Conservation (phyloP, 2,329 filamentous ascomycete genomes). For the Biscogniauxia marginata region DNA sequence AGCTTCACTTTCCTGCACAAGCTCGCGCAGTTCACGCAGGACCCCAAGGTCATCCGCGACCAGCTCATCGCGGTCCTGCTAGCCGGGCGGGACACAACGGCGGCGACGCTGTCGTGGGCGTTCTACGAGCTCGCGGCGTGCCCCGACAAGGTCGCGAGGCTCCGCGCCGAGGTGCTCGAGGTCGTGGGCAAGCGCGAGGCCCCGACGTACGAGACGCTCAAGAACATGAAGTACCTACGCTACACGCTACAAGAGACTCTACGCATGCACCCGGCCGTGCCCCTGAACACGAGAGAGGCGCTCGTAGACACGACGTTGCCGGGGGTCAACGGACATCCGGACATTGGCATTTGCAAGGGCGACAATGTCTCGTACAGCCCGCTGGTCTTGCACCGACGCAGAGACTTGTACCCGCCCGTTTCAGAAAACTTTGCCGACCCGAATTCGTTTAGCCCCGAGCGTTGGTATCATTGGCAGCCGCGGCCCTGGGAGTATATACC, state of each 20-base stretch:
- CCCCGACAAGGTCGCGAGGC: constrained; percentile 54
- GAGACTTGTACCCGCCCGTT: constrained; percentile 17
- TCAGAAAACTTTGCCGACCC: constrained; percentile 19
- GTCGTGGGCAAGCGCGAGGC: constrained; percentile 47
- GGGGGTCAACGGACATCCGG: constrained; percentile 7
- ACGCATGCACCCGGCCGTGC: constrained; percentile 45
- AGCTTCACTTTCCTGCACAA: constrained; percentile 75
- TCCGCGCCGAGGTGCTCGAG: constrained; percentile 59
- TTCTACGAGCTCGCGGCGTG: constrained; percentile 64
- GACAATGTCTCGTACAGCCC: constrained; percentile 14
- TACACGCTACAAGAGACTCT: constrained; percentile 31
- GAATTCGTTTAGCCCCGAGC: constrained; percentile 19
- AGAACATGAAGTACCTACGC: constrained; percentile 66
- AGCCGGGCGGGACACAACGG: constrained; percentile 70
- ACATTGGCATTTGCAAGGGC: constrained; percentile 16
- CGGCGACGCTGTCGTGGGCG: constrained; percentile 62
- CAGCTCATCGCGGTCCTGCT: constrained; percentile 71
- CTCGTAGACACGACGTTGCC: constrained; percentile 40
- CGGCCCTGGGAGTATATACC: constrained; percentile 50
- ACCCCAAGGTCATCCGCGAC: constrained; percentile 63
- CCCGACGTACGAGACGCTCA: constrained; percentile 62
- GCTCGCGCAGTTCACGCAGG: constrained; percentile 65
- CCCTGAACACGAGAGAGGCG: constrained; percentile 42
- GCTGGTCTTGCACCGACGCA: constrained; percentile 13
- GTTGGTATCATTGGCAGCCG: constrained; percentile 37